Evolutionary conservation across 371 early-diverging fungal species (phyloP).

Genomic region (Zychaea mexicana): DNA sequence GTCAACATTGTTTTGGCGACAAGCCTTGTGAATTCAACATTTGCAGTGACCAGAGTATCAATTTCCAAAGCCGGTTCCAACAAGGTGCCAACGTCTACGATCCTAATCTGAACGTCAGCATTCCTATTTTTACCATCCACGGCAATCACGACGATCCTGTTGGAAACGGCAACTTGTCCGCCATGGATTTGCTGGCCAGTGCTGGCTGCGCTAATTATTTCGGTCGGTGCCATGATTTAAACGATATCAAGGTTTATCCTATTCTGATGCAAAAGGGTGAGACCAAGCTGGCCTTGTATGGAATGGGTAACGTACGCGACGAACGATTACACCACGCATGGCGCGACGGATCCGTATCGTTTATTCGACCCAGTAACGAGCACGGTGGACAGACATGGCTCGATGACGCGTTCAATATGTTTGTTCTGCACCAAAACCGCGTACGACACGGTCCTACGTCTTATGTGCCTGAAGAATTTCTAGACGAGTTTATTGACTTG

Average conservation of each 20-base stretch:
- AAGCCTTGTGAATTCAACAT: slow-evolving; percentile 73
- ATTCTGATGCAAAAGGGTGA: slow-evolving; percentile 84
- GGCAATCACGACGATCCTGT: slow-evolving; percentile 99
- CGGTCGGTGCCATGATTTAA: slow-evolving; percentile 78
- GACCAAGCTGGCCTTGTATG: slow-evolving; percentile 87
- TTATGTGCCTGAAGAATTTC: slow-evolving; percentile 90
- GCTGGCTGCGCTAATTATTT: slow-evolving; percentile 96
- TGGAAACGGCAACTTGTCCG: slow-evolving; percentile 82
- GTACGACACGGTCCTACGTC: slow-evolving; percentile 80
- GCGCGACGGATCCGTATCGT: slow-evolving; percentile 71
- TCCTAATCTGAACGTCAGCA: slow-evolving; percentile 83
- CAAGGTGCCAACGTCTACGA: slow-evolving; percentile 84
- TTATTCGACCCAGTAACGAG: slow-evolving; percentile 69
- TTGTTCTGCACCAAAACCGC: slow-evolving; percentile 93
- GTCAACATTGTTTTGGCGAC: slow-evolving; percentile 86
- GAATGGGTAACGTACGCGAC: slow-evolving; percentile 96
- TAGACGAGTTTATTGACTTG: slow-evolving; percentile 86
- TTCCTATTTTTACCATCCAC: slow-evolving; percentile 98
- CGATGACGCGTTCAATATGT: slow-evolving; percentile 58
- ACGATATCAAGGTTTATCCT: slow-evolving; percentile 80
- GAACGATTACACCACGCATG: slow-evolving; percentile 91
- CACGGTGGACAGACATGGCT: slow-evolving; percentile 67
- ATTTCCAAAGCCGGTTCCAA: slow-evolving; percentile 67
- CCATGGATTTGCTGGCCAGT: slow-evolving; percentile 85
- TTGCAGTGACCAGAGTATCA: slow-evolving; percentile 73